Conservation (phyloP, 2,329 filamentous ascomycete genomes). For the Huntiella moniliformis region DNA sequence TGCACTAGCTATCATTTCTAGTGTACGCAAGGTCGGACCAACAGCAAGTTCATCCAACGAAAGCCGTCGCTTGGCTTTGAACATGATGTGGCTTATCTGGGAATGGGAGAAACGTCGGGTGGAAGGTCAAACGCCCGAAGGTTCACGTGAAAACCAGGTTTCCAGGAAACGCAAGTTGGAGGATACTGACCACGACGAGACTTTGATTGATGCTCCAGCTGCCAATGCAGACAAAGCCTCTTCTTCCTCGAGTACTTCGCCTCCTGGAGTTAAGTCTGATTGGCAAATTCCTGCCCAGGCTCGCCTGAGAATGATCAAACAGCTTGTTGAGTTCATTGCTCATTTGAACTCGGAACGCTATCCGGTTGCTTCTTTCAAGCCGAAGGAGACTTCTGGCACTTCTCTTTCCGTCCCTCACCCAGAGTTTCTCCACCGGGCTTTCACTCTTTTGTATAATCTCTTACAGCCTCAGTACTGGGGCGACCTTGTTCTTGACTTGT, state of each 20-base stretch:
- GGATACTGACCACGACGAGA: conserved; percentile 21
- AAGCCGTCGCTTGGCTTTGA: conserved; percentile 75
- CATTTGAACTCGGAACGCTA: conserved; percentile 65
- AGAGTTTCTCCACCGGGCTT: conserved; percentile 45
- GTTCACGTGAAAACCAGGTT: conserved; percentile 38
- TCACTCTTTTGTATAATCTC: conserved; percentile 65
- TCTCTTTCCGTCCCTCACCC: conserved; percentile 20
- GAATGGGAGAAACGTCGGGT: conserved; percentile 79
- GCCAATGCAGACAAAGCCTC: not conserved
- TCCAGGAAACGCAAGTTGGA: conserved; percentile 62
- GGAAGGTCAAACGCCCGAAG: conserved; percentile 29
- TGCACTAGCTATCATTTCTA: conserved; percentile 70
- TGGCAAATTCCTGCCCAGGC: conserved; percentile 49
- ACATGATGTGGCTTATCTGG: conserved; percentile 80
- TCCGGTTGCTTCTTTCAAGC: conserved; percentile 51
- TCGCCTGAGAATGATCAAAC: conserved; percentile 73
- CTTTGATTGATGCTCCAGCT: conserved; percentile 1
- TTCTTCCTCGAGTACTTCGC: not conserved
- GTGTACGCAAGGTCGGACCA: conserved; percentile 69
- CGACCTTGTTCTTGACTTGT: conserved; percentile 78
- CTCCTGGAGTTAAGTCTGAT: conserved; percentile 29
- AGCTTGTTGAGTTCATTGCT: conserved; percentile 87
- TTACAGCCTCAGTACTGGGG: conserved; percentile 79
- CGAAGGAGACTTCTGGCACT: conserved; percentile 31
- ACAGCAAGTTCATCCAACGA: conserved; percentile 75